A percentile compares a stretch with the other conserved stretches of the same genome.
phyloP scores from a whole-genome alignment of 2,329 filamentous ascomycete species.

The Stylonectria norvegica region DNA sequence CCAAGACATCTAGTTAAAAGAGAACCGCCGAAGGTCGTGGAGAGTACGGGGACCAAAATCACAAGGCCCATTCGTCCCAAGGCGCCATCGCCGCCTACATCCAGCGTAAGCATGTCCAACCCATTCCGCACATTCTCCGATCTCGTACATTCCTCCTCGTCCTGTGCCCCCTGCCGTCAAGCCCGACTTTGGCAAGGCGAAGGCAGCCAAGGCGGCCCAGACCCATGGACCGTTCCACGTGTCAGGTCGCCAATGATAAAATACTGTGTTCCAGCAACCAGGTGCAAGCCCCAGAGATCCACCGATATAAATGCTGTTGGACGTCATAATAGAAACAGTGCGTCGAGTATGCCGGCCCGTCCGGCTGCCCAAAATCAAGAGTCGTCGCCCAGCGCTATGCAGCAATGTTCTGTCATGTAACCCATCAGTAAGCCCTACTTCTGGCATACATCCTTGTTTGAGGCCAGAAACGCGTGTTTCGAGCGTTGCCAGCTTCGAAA shows the following conservation, averaged over 20 bases:
- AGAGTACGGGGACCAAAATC: too few relatives aligned
- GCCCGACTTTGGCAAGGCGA: neutral
- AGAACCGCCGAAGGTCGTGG: too few relatives aligned
- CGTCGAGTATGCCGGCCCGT: constrained; percentile 2
- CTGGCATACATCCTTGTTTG: constrained; percentile 14
- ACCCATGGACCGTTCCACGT: constrained; percentile 1
- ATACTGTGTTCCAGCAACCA: constrained; percentile 22
- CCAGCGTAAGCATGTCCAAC: constrained; percentile 13
- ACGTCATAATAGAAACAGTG: constrained; percentile 15
- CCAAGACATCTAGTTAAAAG: too few relatives aligned
- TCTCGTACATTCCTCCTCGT: constrained; percentile 5
- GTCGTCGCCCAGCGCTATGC: constrained; percentile 11
- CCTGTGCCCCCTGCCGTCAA: neutral
- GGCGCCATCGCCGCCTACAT: constrained; percentile 8
- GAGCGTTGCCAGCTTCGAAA: constrained; percentile 15
- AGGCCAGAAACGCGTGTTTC: constrained; percentile 17
- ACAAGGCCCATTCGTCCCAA: constrained; percentile 3
- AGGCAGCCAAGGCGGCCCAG: neutral
- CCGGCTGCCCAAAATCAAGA: constrained; percentile 15
- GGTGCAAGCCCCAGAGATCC: constrained; percentile 16
- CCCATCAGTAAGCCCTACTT: constrained; percentile 16
- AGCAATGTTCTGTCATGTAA: constrained; percentile 14
- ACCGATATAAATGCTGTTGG: constrained; percentile 24
- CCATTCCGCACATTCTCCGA: constrained; percentile 3
- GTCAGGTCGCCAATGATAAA: constrained; percentile 18